phyloP scores from a whole-genome alignment of 768 basidiomycete species.

The Tricholoma sp. region DNA sequence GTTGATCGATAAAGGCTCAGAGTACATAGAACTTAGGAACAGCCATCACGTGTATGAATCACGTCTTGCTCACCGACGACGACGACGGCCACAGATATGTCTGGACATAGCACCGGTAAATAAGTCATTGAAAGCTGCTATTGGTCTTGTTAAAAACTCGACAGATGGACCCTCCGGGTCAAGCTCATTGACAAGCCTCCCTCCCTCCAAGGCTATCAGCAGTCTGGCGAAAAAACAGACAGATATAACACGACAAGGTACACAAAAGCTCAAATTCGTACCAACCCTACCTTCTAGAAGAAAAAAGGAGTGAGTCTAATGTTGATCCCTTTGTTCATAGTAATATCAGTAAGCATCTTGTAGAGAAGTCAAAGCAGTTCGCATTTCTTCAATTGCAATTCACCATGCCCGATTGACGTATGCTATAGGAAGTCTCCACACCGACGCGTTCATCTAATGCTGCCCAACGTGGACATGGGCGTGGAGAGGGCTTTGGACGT shows the following conservation, averaged over 20 bases:
- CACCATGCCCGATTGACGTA: not conserved
- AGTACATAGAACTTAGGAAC: no score
- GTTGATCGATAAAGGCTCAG: no score
- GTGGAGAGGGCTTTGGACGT: slow-evolving; percentile 45
- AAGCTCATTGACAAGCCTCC: slow-evolving; percentile 20
- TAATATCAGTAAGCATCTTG: slow-evolving; percentile 6
- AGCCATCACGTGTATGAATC: not conserved
- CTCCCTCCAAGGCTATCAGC: slow-evolving; percentile 60
- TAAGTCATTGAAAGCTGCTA: not conserved
- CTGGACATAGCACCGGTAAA: slow-evolving; percentile 11
- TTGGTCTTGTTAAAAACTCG: not conserved
- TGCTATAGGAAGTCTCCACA: slow-evolving; percentile 43
- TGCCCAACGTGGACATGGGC: slow-evolving; percentile 39
- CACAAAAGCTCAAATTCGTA: slow-evolving; percentile 75
- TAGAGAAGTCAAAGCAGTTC: slow-evolving; percentile 64
- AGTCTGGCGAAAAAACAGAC: slow-evolving; percentile 69
- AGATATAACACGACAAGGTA: slow-evolving; percentile 70
- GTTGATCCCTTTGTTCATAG: not conserved
- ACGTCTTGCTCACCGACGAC: not conserved
- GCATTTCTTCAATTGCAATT: slow-evolving; percentile 13
- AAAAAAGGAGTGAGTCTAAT: slow-evolving; percentile 58
- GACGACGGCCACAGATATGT: slow-evolving; percentile 9
- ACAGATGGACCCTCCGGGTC: slow-evolving; percentile 32
- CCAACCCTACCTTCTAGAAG: slow-evolving; percentile 71
- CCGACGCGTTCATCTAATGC: slow-evolving; percentile 24